Base-by-base conservation (phyloP, 1,284 basidiomycete genomes). In the Puccinia horiana region DNA sequence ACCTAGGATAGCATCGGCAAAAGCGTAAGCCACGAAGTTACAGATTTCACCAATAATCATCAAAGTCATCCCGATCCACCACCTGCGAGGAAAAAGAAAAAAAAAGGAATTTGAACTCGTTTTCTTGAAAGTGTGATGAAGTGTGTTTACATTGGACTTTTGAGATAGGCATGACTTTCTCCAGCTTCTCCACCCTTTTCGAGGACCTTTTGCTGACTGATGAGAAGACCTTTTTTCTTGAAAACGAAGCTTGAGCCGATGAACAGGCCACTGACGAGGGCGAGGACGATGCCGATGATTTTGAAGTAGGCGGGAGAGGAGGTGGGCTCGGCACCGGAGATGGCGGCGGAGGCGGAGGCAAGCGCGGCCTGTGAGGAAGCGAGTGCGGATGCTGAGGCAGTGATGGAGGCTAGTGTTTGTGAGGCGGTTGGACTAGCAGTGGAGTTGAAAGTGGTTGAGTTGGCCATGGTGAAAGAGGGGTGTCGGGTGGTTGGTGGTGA, bases 171-270 rank as follows among this genome's bases (percentile, higher is more conserved):
- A 87, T 88, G 61, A 88, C 88, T 11, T 76, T 83, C 40, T 40
- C 61, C 84, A 69, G 82, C 82, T 82, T 83, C 16, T 76, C 65
- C 56, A 35, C 54, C 70, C 26, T 77, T 72, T 49, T 80, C 40
- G 29, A 76, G 58, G 32, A 70, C 76, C 85, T 89, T 88, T 89
- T 89, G 85, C 90, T 88, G 87, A 52, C 88, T 85, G 16, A 83
- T 67, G 12, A 90, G 78, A 32, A 95, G 88, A 20, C 94, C 94
- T 86, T 94, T 96, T 90, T 98, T 99, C 91, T 99, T 99, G 89
- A 99, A 87, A 23, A 94, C 94, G 87, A 94, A 96, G 85, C 92
- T 93, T n/a, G 92, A 90, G 8, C 96, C 96, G 85, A 98, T 98
- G 84, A 99, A 91, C 35, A 96, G 63, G 32, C 96, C 96, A 85